Evolutionary conservation across 2,329 filamentous ascomycete genomes (phyloP).

Genomic region (Talaromyces pinophilus): DNA sequence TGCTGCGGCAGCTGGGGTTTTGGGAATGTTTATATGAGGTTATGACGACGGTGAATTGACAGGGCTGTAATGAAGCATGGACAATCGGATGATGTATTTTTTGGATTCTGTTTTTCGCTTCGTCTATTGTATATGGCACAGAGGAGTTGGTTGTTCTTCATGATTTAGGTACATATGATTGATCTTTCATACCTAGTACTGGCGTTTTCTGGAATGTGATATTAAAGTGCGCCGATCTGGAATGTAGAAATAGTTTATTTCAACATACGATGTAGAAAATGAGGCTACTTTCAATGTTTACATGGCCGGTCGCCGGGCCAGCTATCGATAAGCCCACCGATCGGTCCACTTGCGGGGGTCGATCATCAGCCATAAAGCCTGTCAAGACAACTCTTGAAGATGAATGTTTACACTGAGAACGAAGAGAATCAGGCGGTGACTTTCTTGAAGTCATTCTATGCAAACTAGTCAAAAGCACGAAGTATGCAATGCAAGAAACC

Average conservation of each 20-base stretch:
- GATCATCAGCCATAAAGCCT: slow-evolving; percentile 1
- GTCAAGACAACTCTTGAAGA: background rate
- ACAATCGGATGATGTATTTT: background rate
- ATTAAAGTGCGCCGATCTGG: background rate
- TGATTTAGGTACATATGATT: background rate
- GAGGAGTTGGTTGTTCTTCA: background rate
- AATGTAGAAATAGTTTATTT: background rate
- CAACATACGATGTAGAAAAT: background rate
- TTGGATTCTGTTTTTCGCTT: background rate
- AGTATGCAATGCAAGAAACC: slow-evolving; percentile 1
- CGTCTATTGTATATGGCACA: slow-evolving; percentile 1
- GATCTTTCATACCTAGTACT: background rate
- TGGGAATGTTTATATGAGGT: slow-evolving; percentile 46
- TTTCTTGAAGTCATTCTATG: too few species aligned
- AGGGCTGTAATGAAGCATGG: background rate
- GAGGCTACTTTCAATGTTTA: slow-evolving; percentile 13
- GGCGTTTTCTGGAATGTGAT: background rate
- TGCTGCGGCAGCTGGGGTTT: slow-evolving; percentile 49
- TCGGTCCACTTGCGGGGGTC: background rate
- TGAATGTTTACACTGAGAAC: background rate
- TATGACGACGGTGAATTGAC: background rate
- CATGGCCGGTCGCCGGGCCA: slow-evolving; percentile 22
- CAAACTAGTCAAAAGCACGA: background rate
- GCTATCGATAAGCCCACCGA: slow-evolving; percentile 23
- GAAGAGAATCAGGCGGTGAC: background rate